These are phyloP conservation scores for Colletotrichum tanaceti DNA, from an alignment of 2,329 filamentous ascomycete genomes.

Conservation along the genomic window DNA sequence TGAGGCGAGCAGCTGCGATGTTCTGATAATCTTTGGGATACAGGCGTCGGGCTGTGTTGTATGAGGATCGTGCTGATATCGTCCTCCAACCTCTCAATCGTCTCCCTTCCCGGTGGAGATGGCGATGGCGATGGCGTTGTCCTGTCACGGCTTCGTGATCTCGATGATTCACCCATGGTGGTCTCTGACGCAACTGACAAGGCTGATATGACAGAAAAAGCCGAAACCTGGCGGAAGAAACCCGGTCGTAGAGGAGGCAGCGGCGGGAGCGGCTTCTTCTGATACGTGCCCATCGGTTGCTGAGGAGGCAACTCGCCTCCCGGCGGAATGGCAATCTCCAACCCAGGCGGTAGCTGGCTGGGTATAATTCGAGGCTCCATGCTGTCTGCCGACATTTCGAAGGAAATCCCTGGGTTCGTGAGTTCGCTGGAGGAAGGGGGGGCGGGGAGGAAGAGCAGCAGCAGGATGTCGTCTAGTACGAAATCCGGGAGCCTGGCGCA, in stretches of 20 bases:
- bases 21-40: constrained; percentile 11
- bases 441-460: neutral
- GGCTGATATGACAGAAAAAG: constrained; percentile 23
- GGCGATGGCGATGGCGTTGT: constrained; percentile 21
- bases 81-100: constrained; percentile 24
- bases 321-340: constrained; percentile 43
- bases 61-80: constrained; percentile 35
- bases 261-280: constrained; percentile 45
- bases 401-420: neutral
- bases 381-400: constrained; percentile 9
- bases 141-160: constrained; percentile 31
- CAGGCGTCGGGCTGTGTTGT: constrained; percentile 28
- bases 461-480: constrained; percentile 20
- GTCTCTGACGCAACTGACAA: constrained; percentile 4
- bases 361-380: constrained; percentile 37
- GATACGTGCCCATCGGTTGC: constrained; percentile 41
- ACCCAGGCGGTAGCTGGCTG: constrained; percentile 33
- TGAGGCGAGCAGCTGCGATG: constrained; percentile 33
- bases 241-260: constrained; percentile 39
- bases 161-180: constrained; percentile 22
- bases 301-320: constrained; percentile 41
- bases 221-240: constrained; percentile 27
- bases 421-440: neutral
- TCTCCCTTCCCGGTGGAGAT: constrained; percentile 12
- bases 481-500: constrained; percentile 34